A percentile compares a stretch with the other conserved stretches of the same genome.
Evolutionary conservation across 1,139 yeast species (phyloP).

Genomic region (Debaryomyces fabryi): DNA sequence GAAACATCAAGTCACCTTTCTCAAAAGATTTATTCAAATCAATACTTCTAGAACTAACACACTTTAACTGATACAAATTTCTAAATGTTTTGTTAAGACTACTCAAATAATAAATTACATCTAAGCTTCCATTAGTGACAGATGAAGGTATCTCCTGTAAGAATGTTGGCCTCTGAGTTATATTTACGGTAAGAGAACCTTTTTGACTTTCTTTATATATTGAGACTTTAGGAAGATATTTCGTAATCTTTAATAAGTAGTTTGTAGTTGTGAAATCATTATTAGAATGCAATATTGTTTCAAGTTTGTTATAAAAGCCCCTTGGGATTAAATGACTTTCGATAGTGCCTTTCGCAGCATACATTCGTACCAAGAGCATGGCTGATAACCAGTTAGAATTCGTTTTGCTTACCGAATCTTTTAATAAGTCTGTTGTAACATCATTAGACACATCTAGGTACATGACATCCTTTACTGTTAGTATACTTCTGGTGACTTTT

Average conservation of each 20-base stretch:
- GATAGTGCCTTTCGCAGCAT: neutral
- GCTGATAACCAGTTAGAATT: conserved; percentile 9
- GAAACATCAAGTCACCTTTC: conserved; percentile 8
- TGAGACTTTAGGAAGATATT: conserved; percentile 6
- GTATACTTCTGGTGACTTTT: neutral
- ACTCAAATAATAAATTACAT: conserved; percentile 5
- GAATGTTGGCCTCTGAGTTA: neutral
- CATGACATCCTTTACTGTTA: conserved; percentile 5
- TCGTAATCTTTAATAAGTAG: conserved; percentile 7
- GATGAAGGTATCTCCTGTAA: neutral
- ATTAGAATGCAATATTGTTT: neutral
- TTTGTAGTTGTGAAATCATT: conserved; percentile 12
- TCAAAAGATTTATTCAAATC: conserved; percentile 8
- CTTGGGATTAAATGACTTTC: neutral
- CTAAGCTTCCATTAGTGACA: conserved; percentile 8
- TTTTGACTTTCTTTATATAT: neutral
- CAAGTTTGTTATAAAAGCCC: conserved; percentile 1
- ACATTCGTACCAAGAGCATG: neutral
- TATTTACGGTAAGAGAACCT: neutral
- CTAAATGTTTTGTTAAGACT: conserved; percentile 5
- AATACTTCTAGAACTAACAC: neutral
- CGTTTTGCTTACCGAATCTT: neutral
- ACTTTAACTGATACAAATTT: conserved; percentile 12
- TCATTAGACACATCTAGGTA: neutral
- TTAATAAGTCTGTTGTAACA: neutral